Base-by-base conservation (phyloP, 2,329 filamentous ascomycete species). In the Colletotrichum endophyticum region DNA sequence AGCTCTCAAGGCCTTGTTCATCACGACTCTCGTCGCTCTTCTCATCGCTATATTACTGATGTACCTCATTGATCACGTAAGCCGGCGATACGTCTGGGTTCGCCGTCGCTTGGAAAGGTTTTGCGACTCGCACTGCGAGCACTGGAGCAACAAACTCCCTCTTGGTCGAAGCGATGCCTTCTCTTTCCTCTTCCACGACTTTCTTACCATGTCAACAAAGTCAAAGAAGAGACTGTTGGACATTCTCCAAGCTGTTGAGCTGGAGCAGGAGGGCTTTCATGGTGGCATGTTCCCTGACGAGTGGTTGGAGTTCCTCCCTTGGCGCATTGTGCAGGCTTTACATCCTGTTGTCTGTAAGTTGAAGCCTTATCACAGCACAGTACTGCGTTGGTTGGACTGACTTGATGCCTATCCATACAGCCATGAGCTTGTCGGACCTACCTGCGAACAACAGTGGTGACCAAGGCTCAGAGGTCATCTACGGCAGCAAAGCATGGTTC, bases 321-420 rank as follows among this genome's bases (percentile, higher is more conserved):
- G 34, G 32, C 53, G 56, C 25, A 19, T 49, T 15, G 34, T 70
- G 32, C 53, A 49, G 53, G 28, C 67, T 19, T 30, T 70, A 16
- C 27, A 61, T 32, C 32, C 66, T 16, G 25, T 4, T 4, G 34
- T 9, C 8, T 16, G 66, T 68, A 36, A n/a, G 66, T 59, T 19
- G 5, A 16, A 28, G 56, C 16, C 4, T 19, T 2, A 13, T 9
- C 16, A 32, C 25, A 27, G 15, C 56, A n/a, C 5, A 8, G 0
- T 3, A 7, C 7, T 61, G 57, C 6, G 8, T 32, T 61, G 5
- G 8, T 7, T 1, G 9, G 28, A 22, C n/a, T 9, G 9, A 16
- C 0, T 0, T 0, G 0, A 9, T 61, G 1, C 32, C 1, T 1
- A n/a, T 62, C 3, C 30, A 22, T 32, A 30, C 2, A 53, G n/a